Evolutionary conservation across 2,329 filamentous ascomycete genomes (phyloP).

Genomic region (Fusarium succisae): DNA sequence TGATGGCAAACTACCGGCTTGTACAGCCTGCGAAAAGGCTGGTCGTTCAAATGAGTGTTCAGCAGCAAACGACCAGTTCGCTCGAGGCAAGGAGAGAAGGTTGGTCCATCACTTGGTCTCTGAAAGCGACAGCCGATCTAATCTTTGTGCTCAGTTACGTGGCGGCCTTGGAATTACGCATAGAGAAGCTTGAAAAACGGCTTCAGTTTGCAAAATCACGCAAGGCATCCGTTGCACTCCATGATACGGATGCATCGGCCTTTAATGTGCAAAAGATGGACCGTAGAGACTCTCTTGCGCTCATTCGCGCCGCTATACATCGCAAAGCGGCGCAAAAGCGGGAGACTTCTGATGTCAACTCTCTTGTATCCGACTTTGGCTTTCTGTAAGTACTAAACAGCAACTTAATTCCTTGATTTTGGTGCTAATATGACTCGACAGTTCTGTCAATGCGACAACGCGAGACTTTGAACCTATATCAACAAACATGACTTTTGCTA

Average conservation of each 20-base stretch:
- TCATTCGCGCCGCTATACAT: conserved; percentile 69
- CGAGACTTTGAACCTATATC: conserved; percentile 91
- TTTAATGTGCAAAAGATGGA: conserved; percentile 54
- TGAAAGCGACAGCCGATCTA: not conserved
- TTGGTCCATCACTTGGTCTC: conserved; percentile 44
- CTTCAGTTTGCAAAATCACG: conserved; percentile 75
- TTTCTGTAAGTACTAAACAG: conserved; percentile 70
- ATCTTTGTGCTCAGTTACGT: conserved; percentile 73
- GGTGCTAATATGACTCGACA: conserved; percentile 48
- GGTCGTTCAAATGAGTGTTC: conserved; percentile 89
- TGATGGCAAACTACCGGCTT: conserved; percentile 94
- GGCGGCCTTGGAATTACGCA: conserved; percentile 88
- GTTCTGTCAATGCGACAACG: conserved; percentile 92
- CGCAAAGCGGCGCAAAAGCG: conserved; percentile 70
- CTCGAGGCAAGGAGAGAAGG: conserved; percentile 93
- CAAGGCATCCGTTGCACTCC: conserved; percentile 74
- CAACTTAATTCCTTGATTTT: not conserved
- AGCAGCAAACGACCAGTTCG: conserved; percentile 94
- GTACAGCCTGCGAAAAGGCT: conserved; percentile 92
- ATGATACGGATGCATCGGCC: conserved; percentile 62
- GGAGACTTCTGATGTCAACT: conserved; percentile 89
- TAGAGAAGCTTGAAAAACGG: conserved; percentile 86
- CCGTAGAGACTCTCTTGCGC: conserved; percentile 70
- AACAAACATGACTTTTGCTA: conserved; percentile 90
- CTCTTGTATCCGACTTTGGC: conserved; percentile 92